Conservation (phyloP, 2,329 filamentous ascomycete genomes). For the Aspergillus aculeatinus region DNA sequence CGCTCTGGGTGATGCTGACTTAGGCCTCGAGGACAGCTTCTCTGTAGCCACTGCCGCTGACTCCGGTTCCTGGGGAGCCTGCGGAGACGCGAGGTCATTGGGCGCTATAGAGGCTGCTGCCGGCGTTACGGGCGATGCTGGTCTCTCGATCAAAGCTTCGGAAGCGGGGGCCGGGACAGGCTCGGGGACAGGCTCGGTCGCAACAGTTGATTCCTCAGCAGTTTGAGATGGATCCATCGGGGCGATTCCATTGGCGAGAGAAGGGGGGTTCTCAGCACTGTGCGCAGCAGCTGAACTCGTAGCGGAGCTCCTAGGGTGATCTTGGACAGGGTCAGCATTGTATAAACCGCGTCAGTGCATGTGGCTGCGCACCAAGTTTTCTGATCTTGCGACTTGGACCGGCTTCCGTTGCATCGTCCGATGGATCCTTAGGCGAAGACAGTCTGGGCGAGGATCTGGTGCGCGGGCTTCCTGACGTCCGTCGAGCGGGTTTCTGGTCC, state of each 20-base stretch:
- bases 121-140: background rate
- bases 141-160: background rate
- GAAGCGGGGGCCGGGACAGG: background rate
- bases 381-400: slow-evolving; percentile 34
- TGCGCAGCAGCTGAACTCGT: background rate
- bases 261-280: background rate
- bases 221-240: background rate
- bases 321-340: background rate
- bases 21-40: background rate
- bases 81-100: background rate
- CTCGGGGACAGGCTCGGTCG: background rate
- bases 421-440: slow-evolving; percentile 39
- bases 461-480: slow-evolving; percentile 34
- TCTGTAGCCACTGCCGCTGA: background rate
- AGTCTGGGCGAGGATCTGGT: slow-evolving; percentile 32
- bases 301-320: slow-evolving; percentile 1
- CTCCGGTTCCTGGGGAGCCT: background rate
- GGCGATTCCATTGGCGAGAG: slow-evolving; percentile 8
- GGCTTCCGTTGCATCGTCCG: slow-evolving; percentile 29
- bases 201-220: background rate
- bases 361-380: slow-evolving; percentile 31
- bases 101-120: background rate
- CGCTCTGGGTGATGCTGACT: slow-evolving; percentile 3
- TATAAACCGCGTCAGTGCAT: background rate
- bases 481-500: slow-evolving; percentile 8